Evolutionary conservation across 164 flowering plant species (phyloP).

Genomic region (Litsea cubeba): DNA sequence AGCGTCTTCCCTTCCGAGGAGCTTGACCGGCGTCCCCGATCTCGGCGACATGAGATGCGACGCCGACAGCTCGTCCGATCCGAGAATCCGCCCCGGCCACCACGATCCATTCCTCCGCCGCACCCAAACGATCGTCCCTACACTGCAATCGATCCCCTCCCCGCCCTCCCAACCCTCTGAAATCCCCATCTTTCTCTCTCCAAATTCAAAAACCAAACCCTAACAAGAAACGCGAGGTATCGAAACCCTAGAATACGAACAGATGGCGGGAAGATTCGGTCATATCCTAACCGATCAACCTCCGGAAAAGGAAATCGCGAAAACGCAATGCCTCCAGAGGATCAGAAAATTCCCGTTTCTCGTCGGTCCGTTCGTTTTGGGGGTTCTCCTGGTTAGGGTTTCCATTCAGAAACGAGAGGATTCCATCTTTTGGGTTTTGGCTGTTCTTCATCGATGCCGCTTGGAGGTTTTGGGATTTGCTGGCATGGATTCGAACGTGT

Average conservation of each 20-base stretch:
- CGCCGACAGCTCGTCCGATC: slow-evolving; percentile 63
- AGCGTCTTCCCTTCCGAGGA: slow-evolving; percentile 96
- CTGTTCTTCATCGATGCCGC: neutral
- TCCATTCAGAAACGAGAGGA: slow-evolving; percentile 3
- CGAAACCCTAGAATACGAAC: neutral
- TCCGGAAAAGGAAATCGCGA: slow-evolving; percentile 3
- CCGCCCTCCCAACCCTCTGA: too few species aligned
- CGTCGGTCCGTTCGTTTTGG: slow-evolving; percentile 5
- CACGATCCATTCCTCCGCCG: slow-evolving; percentile 95
- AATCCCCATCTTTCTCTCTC: slow-evolving; percentile 25
- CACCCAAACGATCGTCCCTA: slow-evolving; percentile 92
- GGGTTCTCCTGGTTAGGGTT: neutral
- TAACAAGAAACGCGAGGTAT: neutral
- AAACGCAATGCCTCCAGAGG: neutral
- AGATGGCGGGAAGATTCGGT: too few species aligned
- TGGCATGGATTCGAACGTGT: neutral
- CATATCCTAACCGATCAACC: neutral
- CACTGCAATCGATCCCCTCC: slow-evolving; percentile 33
- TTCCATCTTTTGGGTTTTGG: slow-evolving; percentile 9
- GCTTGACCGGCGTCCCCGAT: slow-evolving; percentile 96
- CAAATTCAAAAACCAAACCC: neutral
- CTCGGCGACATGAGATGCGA: slow-evolving; percentile 77
- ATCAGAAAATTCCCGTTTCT: neutral
- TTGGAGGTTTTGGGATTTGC: neutral
- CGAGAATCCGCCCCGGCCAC: slow-evolving; percentile 98